A percentile compares a stretch with the other conserved stretches of the same genome.
phyloP scores from a whole-genome alignment of 1,139 yeast genomes.

The Entelexis paramagnoliae region DNA sequence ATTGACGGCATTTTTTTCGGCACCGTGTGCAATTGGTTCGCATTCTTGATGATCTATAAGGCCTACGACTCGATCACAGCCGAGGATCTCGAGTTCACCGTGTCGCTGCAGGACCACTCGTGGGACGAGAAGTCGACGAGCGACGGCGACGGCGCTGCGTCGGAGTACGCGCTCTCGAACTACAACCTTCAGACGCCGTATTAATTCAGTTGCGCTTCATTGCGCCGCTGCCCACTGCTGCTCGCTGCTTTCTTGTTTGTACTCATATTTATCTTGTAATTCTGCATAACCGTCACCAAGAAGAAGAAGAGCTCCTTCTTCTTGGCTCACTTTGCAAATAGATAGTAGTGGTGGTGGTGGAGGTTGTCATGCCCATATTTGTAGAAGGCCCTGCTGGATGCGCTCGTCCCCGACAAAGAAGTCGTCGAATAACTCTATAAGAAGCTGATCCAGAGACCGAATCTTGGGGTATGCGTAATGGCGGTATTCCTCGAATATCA shows the following conservation, averaged over 20 bases:
- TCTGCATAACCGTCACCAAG: background rate
- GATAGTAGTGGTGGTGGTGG: no score
- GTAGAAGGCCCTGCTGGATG: constrained; percentile 12
- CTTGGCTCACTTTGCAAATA: background rate
- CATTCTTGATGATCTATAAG: constrained; percentile 90
- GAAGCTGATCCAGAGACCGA: constrained; percentile 88
- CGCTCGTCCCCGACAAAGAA: constrained; percentile 12
- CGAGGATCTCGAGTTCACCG: constrained; percentile 89
- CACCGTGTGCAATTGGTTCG: constrained; percentile 63
- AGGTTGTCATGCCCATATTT: constrained; percentile 9
- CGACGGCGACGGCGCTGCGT: constrained; percentile 30
- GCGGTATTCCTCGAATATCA: constrained; percentile 90
- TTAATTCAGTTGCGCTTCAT: background rate
- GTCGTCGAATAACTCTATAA: constrained; percentile 70
- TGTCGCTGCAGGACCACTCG: constrained; percentile 42
- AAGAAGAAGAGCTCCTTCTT: background rate
- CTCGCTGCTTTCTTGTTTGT: background rate
- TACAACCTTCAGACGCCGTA: constrained; percentile 19
- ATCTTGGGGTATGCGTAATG: constrained; percentile 92
- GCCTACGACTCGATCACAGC: constrained; percentile 96
- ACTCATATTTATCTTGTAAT: background rate
- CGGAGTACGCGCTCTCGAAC: constrained; percentile 24
- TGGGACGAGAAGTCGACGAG: constrained; percentile 41
- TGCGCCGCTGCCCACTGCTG: background rate
- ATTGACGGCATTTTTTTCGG: constrained; percentile 86